Percentiles rank a stretch among this genome's conserved stretches.
Evolutionary conservation across 306 rosid species (phyloP).

Genomic region (Psophocarpus tetragonolobus): DNA sequence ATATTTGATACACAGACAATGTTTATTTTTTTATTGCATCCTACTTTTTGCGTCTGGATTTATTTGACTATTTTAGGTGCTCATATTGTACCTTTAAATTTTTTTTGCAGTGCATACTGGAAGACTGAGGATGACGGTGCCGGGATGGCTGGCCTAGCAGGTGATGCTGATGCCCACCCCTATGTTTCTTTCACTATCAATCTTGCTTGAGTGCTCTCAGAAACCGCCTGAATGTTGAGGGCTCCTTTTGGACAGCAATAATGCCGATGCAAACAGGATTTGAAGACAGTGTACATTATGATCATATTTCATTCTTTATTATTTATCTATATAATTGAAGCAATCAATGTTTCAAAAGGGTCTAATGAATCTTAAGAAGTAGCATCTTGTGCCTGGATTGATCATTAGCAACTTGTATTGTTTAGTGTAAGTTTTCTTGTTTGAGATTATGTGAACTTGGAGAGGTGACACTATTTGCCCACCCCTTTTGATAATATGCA

Average conservation of each 20-base stretch:
- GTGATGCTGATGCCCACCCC: constrained; percentile 76
- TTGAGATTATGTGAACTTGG: constrained; percentile 24
- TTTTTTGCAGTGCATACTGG: constrained; percentile 72
- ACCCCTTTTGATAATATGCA: constrained; percentile 10
- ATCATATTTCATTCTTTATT: constrained; percentile 46
- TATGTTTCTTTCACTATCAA: constrained; percentile 85
- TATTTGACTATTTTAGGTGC: constrained; percentile 7
- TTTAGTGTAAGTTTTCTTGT: constrained; percentile 25
- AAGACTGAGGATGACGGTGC: constrained; percentile 81
- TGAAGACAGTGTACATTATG: constrained; percentile 55
- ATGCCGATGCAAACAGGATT: constrained; percentile 42
- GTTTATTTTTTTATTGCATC: not conserved
- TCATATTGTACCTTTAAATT: constrained; percentile 14
- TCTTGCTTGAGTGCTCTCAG: constrained; percentile 48
- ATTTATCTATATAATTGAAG: constrained; percentile 42
- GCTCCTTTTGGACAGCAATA: constrained; percentile 51
- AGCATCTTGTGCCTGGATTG: constrained; percentile 27
- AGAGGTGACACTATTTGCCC: not conserved
- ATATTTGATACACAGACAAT: not conserved
- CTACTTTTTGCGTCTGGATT: not conserved
- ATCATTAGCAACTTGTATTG: constrained; percentile 25
- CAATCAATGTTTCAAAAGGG: constrained; percentile 38
- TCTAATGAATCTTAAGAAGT: constrained; percentile 22
- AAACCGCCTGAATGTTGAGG: constrained; percentile 30
- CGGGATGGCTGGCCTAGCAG: constrained; percentile 79